Base-by-base conservation (phyloP, 1,284 basidiomycete genomes). In the Neonothopanus nambi region DNA sequence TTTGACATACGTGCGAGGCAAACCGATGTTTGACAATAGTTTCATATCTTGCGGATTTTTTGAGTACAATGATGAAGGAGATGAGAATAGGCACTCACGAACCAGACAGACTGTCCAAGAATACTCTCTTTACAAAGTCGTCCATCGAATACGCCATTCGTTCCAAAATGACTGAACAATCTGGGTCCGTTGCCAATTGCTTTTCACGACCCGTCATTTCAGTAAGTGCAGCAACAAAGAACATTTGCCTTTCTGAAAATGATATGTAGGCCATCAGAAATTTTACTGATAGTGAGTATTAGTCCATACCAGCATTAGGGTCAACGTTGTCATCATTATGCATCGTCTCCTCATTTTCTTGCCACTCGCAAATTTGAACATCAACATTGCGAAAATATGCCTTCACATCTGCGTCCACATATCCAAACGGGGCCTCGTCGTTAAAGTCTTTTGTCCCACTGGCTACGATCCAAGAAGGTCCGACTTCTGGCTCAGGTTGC, bases 1-100 rank as follows among this genome's bases (percentile, higher is more conserved):
- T 96, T 68, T 97, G 94, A 59, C 89, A 87, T 8, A 96, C 94
- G 79, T 97, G 95, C 21, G 92, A 95, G 15, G 89, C 92, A 71
- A 94, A 95, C 20, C 94, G 82, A 65, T 97, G 91, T 62, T 78
- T 82, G 35, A 84, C 74, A 15, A 96, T 76, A 39, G 76, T 67
- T 57, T 84, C 84, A 60, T 85, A 91, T 15, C 89, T 91, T 53
- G 20, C 12, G n/a, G 51, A 57, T 6, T 39, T 52, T n/a, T 51
- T 35, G 21, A 42, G 23, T 36, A 39, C 36, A 23, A 21, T 33
- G 5, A 17, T 17, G 8, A 33, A 24, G 5, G 42, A 28, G 20
- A 43, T 20, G 41, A 18, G 13, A 11, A 41, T 7, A 15, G 51
- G 26, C 39, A 85, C 89, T 83, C 72, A 95, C 87, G 89, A 91